Percentiles rank a stretch among this genome's conserved stretches.
Conservation (phyloP, 345 rosid genomes). For the Pugionium cornutum region DNA sequence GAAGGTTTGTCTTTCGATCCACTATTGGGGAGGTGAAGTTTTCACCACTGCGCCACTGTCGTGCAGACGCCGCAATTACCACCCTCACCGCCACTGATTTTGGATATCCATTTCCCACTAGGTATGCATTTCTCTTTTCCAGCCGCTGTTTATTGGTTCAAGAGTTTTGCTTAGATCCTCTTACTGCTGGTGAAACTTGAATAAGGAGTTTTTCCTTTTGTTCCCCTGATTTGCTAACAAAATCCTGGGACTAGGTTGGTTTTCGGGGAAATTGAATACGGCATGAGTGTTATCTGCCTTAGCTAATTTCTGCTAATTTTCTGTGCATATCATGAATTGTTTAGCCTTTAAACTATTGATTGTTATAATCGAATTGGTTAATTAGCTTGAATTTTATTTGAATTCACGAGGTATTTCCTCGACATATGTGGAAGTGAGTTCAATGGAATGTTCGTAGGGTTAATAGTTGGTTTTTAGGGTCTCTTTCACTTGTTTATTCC, state of each 20-base stretch:
- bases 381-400: background rate
- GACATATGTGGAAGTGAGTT: constrained; percentile 3
- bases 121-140: constrained; percentile 15
- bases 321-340: background rate
- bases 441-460: constrained; percentile 12
- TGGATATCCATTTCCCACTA: background rate
- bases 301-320: constrained; percentile 1
- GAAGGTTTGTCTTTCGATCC: background rate
- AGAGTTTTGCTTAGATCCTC: background rate
- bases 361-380: constrained; percentile 6
- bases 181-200: background rate
- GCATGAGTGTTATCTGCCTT: constrained; percentile 2
- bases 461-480: constrained; percentile 1
- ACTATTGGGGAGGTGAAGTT: constrained; percentile 10
- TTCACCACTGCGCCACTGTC: constrained; percentile 8
- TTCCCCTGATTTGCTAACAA: background rate
- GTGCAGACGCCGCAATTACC: constrained; percentile 11
- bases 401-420: background rate
- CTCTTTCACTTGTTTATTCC: background rate
- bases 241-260: background rate
- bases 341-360: background rate
- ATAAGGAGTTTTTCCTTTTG: background rate
- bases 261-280: background rate
- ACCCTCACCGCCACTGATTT: background rate
- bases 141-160: background rate